Evolutionary conservation across 179 eudicot species (phyloP).

Genomic region (Pouteria campechiana): DNA sequence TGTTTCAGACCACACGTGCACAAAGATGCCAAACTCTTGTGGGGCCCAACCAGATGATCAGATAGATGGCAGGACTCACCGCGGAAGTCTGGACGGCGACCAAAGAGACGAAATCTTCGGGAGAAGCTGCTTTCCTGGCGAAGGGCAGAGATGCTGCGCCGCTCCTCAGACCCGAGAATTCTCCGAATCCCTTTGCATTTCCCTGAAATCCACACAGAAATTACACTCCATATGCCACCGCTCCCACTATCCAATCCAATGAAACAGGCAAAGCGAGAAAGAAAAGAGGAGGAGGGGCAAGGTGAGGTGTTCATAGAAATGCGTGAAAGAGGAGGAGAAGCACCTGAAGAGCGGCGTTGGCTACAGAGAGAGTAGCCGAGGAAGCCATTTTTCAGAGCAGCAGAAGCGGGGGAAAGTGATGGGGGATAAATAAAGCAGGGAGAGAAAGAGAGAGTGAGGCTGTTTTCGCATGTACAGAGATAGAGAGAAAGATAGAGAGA

Average conservation of each 20-base stretch:
- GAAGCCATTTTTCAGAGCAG: constrained; percentile 58
- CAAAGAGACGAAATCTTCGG: constrained; percentile 44
- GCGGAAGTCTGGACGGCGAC: constrained; percentile 69
- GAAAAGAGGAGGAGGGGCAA: neutral
- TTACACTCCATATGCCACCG: neutral
- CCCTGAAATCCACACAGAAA: constrained; percentile 23
- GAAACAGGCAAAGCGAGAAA: neutral
- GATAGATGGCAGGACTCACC: constrained; percentile 24
- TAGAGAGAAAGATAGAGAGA: constrained; percentile 7
- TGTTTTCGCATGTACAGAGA: neutral
- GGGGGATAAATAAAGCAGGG: neutral
- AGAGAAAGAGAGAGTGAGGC: constrained; percentile 1
- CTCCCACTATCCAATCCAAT: neutral
- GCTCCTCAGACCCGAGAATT: constrained; percentile 57
- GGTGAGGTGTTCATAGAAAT: neutral
- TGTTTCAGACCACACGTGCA: neutral
- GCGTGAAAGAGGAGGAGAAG: neutral
- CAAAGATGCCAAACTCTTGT: neutral
- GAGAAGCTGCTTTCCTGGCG: constrained; percentile 30
- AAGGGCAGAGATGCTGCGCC: constrained; percentile 43
- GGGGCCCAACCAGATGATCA: neutral
- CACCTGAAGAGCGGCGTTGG: constrained; percentile 71
- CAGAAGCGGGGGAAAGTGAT: constrained; percentile 4
- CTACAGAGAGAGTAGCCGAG: constrained; percentile 66
- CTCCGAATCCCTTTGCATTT: constrained; percentile 64